Percentiles rank a stretch among this genome's conserved stretches.
phyloP scores from a whole-genome alignment of 345 rosid species.

The Pistacia vera region DNA sequence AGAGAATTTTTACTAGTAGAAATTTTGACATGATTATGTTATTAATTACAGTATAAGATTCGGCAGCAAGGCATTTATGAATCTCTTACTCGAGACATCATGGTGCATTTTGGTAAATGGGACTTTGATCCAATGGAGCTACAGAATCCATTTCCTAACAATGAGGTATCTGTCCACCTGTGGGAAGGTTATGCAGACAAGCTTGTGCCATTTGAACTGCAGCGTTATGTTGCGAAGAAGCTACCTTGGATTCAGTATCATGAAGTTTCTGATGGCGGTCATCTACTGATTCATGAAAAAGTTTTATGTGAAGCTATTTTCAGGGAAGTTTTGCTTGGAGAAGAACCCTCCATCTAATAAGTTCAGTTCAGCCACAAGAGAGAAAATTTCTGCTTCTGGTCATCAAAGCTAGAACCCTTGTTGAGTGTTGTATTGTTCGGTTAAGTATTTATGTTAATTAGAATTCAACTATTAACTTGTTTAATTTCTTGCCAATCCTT shows the following conservation, averaged over 20 bases:
- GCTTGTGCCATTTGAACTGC: slow-evolving; percentile 38
- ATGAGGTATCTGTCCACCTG: slow-evolving; percentile 39
- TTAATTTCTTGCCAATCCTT: neutral
- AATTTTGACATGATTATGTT: neutral
- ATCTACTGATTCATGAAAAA: slow-evolving; percentile 35
- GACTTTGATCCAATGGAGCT: slow-evolving; percentile 58
- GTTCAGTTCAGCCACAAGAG: neutral
- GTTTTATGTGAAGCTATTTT: slow-evolving; percentile 32
- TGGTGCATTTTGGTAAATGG: slow-evolving; percentile 52
- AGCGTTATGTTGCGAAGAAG: slow-evolving; percentile 34
- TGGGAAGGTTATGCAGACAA: slow-evolving; percentile 57
- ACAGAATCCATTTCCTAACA: slow-evolving; percentile 49
- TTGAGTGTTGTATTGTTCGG: neutral
- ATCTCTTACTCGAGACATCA: slow-evolving; percentile 50
- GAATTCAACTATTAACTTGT: neutral
- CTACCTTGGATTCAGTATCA: slow-evolving; percentile 48
- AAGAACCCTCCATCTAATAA: slow-evolving; percentile 11
- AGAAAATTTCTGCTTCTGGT: neutral
- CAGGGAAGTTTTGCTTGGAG: slow-evolving; percentile 34
- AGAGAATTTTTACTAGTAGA: neutral
- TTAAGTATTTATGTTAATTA: neutral
- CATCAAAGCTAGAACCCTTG: neutral
- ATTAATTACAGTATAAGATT: slow-evolving; percentile 25
- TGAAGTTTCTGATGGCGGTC: slow-evolving; percentile 40
- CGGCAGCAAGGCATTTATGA: slow-evolving; percentile 51